Base-by-base conservation (phyloP, 2,329 filamentous ascomycete genomes). In the Aspergillus tamarii region DNA sequence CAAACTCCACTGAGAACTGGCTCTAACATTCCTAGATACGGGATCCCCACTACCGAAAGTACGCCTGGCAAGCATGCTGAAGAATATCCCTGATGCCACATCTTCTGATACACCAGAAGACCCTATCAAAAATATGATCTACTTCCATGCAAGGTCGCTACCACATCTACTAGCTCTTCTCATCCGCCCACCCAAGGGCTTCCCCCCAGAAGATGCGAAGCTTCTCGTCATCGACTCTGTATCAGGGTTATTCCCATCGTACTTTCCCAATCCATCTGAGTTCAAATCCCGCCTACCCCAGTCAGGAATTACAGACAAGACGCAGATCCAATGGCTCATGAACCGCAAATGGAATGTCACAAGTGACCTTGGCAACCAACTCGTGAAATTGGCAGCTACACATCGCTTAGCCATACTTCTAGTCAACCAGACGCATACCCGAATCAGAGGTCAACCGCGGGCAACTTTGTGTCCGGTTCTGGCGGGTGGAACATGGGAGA, bases 381-480 rank as follows among this genome's bases (percentile, higher is more conserved):
- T 89, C 4, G 87, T 90, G 65, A 94, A 90, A 71, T 84, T 96
- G 12, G 92, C 94, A 5, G 88, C 90, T 12, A 86, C 89, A 34
- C 86, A 87, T 67, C 86, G 91, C 70, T 83, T 94, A 59, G 91
- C 92, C 28, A 83, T 96, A 48, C 82, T 97, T 3, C 76, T 95
- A 23, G 84, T 93, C 56, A 93, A 89, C 43, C 93, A 96, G 74
- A 92, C 91, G 64, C 90, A 89, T 48, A 96, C 92, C n/a, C 91
- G 89, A 68, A 89, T 96, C 79, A 88, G 90, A 66, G 83, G 89
- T 85, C 67, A 84, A 81, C 67, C 86, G 84, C 68, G 74, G 19
- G 91, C 93, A 16, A 86, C 89, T 12, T 81, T 98, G 56, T 85
- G 89, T 59, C 91, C 93, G 19, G 88, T 92, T 46, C 84, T 97